Conservation (phyloP, 352 stramenopile species). For the Plasmopara muralis region DNA sequence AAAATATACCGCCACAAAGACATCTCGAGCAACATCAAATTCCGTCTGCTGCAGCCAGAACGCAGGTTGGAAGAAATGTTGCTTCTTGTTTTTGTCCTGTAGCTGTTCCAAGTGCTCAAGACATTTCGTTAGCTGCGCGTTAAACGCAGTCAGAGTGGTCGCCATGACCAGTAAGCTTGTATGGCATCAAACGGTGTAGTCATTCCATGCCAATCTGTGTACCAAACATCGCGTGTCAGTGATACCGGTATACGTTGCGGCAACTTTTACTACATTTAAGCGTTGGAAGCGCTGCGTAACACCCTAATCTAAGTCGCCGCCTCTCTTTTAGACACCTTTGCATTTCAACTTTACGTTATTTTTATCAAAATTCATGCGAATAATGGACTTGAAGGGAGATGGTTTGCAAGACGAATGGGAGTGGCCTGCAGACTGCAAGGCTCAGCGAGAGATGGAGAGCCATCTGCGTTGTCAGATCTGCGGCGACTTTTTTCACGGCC, state of each 20-base stretch:
- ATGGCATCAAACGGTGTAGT: constrained; percentile 2
- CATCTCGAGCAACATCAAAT: constrained; percentile 71
- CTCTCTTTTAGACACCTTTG: constrained; percentile 1
- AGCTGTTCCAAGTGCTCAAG: constrained; percentile 56
- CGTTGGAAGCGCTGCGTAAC: constrained; percentile 2
- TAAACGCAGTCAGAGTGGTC: constrained; percentile 51
- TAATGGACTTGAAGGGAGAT: constrained; percentile 14
- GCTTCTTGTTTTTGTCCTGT: constrained; percentile 42
- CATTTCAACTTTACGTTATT: background rate
- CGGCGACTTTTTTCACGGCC: constrained; percentile 77
- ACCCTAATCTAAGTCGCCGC: background rate
- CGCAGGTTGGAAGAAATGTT: constrained; percentile 54
- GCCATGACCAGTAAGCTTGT: constrained; percentile 28
- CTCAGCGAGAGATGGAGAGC: constrained; percentile 67
- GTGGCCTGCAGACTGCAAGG: constrained; percentile 48
- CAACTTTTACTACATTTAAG: constrained; percentile 4
- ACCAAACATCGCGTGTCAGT: constrained; percentile 6
- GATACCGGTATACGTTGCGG: constrained; percentile 3
- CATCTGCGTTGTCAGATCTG: constrained; percentile 78
- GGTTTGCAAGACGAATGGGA: constrained; percentile 63
- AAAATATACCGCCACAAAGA: constrained; percentile 59
- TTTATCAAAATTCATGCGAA: constrained; percentile 6
- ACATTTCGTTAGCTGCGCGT: constrained; percentile 41
- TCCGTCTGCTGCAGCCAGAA: constrained; percentile 78
- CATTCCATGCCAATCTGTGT: constrained; percentile 5